phyloP scores from a whole-genome alignment of 2,329 filamentous ascomycete species.

The Fusarium sp. region DNA sequence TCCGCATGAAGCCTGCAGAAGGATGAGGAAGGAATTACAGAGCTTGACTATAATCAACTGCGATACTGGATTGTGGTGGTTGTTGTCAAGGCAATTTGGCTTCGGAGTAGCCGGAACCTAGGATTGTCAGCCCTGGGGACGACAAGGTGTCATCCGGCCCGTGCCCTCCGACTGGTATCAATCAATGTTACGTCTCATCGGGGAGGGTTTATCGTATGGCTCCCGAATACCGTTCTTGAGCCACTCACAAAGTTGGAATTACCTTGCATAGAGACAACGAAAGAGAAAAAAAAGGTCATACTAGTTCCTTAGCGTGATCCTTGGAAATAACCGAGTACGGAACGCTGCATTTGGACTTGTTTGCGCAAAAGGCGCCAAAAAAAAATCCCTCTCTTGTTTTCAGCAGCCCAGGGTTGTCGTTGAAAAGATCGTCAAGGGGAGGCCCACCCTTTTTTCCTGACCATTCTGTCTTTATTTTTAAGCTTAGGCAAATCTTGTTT shows the following conservation, averaged over 20 bases:
- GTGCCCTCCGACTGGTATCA: not conserved
- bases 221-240: not conserved
- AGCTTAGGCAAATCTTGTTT: not conserved
- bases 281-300: too few relatives aligned
- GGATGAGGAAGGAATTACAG: not conserved
- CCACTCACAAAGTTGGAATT: not conserved
- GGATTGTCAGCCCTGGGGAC: not conserved
- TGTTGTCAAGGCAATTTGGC: not conserved
- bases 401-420: not conserved
- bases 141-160: not conserved
- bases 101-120: not conserved
- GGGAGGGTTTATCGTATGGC: not conserved
- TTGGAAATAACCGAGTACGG: not conserved
- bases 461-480: not conserved
- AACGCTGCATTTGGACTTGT: not conserved
- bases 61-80: too few relatives aligned
- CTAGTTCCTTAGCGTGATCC: not conserved
- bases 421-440: not conserved
- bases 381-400: not conserved
- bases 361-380: not conserved
- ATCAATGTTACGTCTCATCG: not conserved
- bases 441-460: not conserved
- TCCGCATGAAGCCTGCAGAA: constrained; percentile 9
- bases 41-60: too few relatives aligned
- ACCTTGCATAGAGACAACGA: too few relatives aligned